Base-by-base conservation (phyloP, 2,329 filamentous ascomycete species). In the Helotiales sp. region DNA sequence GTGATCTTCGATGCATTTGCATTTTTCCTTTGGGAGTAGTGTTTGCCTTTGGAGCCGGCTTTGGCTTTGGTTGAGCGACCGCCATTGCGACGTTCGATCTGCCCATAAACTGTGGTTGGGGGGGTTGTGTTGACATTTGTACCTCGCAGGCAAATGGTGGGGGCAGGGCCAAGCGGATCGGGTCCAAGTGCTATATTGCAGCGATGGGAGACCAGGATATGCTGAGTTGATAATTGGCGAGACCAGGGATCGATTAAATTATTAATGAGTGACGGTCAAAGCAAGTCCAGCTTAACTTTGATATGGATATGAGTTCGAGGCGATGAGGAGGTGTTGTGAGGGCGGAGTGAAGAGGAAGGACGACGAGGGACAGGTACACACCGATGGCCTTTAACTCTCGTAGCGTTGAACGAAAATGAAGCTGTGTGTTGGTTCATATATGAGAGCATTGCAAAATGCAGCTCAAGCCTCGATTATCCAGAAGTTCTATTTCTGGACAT, bases 1-100 rank as follows among this genome's bases (percentile, higher is more conserved):
- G 89, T 80, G 95, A 97, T 77, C 95, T 89, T 79, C 93, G 90
- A 81, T 97, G 95, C 89, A 96, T 93, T 84, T 97, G 95, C 76
- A 89, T 82, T 81, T 92, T 91, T 77, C 87, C 83, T 82, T 91
- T 93, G 71, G 87, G 79, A 76, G 83, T 82, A 74, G 82, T 82
- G 80, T 82, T 79, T 70, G 82, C 78, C 79, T 88, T 88, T 62
- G 83, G 80, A 77, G 83, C 81, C 78, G 83, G 73, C 81, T 89
- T 89, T 77, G 84, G 78, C 81, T 89, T 89, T 74, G 84, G 80
- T 79, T 86, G 83, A 79, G 87, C 81, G 77, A 85, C 83, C 75
- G 87, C 86, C 88, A 90, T 90, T 63, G 71, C 67, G 72, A 75
- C 72, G 73, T 77, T 76, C 64, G 76, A 67, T 75, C 73, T 76